phyloP scores from a whole-genome alignment of 2,329 filamentous ascomycete species.

The Helotiales sp. region DNA sequence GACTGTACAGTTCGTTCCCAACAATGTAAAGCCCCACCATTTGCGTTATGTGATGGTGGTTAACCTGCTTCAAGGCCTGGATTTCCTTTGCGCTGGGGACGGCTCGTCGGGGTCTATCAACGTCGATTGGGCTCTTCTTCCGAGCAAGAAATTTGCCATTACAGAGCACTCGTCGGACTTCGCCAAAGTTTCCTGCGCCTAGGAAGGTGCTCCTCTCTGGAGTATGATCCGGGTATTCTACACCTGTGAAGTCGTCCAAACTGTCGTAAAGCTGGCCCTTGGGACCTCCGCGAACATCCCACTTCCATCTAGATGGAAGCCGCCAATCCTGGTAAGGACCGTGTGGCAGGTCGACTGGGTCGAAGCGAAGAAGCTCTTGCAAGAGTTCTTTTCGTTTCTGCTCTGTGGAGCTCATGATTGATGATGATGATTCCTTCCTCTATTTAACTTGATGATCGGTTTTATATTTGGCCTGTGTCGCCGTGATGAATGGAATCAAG shows the following conservation, averaged over 20 bases:
- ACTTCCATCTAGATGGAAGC: not conserved
- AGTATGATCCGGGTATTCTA: not conserved
- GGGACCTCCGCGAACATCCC: not conserved
- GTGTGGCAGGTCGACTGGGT: not conserved
- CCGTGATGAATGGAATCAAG: no score
- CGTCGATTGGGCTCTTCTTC: not conserved
- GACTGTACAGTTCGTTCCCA: not conserved
- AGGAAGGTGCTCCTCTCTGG: not conserved
- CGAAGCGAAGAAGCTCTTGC: not conserved
- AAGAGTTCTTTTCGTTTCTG: not conserved
- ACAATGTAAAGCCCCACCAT: not conserved
- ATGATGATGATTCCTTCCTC: no score
- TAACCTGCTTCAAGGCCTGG: not conserved
- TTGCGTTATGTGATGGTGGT: not conserved
- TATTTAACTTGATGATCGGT: no score
- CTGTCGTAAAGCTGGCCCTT: not conserved
- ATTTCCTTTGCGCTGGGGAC: not conserved
- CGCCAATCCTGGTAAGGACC: not conserved
- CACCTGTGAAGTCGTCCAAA: not conserved
- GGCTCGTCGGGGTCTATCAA: not conserved
- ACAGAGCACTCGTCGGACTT: not conserved
- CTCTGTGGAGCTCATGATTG: not conserved
- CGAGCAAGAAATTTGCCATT: not conserved
- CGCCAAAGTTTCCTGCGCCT: not conserved
- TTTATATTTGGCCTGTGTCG: no score